Base-by-base conservation (phyloP, 164 flowering plant genomes). In the Macadamia integrifolia region DNA sequence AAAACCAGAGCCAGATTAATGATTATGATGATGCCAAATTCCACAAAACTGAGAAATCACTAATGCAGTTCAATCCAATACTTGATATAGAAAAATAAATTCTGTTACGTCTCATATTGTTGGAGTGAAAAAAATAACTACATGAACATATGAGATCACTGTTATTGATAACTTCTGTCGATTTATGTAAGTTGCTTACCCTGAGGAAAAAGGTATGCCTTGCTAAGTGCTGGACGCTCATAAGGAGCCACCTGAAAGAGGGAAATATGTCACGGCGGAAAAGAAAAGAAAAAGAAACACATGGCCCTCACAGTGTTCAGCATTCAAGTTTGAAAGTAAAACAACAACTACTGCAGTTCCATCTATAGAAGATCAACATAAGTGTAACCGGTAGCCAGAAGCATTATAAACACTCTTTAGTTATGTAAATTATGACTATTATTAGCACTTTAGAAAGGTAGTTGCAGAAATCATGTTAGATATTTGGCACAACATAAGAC, bases 181-280 rank as follows among this genome's bases (percentile, higher is more conserved):
- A 43, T 63, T n/a, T 23, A 10, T 42, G 23, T n/a, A 40, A 66
- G 14, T 23, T n/a, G 6, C 83, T 75, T 71, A 88, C 93, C 82
- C 73, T 86, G 86, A n/a, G 94, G 94, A 66, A 89, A 87, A 53
- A 89, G 81, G 70, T 89, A 89, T 31, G 85, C 92, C 79, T 89
- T 89, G 83, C 94, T 89, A 42, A 89, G 91, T 17, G 94, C 94
- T 43, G 94, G 94, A 62, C 94, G 90, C 72, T 88, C 94, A 76
- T 88, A 88, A 15, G 94, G 92, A 74, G 93, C 93, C 66, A 88
- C 92, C 92, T 87, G 77, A 1, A 70, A 57, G 12, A 1, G 9
- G 8, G 50, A 31, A 60, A n/a, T 23, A 60, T 1, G 57, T 35
- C 60, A 50, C 31, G 1, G 17, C 1, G 29, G 18, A 53, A n/a